These are phyloP conservation scores for Entomophthora muscae DNA, from an alignment of 371 early-diverging fungal species.

Conservation along the genomic window DNA sequence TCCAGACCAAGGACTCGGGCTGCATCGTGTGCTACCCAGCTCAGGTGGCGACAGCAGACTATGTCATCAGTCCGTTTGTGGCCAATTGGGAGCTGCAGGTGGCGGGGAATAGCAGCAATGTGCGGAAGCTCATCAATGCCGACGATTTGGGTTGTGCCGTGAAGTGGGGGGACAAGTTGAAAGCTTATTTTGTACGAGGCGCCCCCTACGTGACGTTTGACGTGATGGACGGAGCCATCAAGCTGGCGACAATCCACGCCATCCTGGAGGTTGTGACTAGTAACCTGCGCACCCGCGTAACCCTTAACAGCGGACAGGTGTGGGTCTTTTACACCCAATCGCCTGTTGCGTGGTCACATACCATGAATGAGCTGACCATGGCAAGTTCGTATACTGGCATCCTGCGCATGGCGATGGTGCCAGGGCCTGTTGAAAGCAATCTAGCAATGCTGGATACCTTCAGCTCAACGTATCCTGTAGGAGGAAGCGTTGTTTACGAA, in stretches of 20 bases:
- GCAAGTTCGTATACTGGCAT: conserved; percentile 5
- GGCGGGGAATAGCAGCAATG: no score
- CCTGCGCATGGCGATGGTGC: conserved; percentile 8
- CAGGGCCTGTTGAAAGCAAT: conserved; percentile 7
- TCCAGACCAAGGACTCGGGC: conserved; percentile 12
- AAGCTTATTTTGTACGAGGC: conserved; percentile 19
- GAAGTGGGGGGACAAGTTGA: not conserved
- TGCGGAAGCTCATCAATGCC: conserved; percentile 3
- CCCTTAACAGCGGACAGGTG: conserved; percentile 15
- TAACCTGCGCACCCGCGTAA: conserved; percentile 3
- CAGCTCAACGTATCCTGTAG: conserved; percentile 16
- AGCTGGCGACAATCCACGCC: conserved; percentile 17
- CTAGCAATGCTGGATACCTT: conserved; percentile 11
- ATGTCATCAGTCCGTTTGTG: conserved; percentile 11
- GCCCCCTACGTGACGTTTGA: conserved; percentile 17
- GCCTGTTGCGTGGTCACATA: not conserved
- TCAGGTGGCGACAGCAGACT: conserved; percentile 6
- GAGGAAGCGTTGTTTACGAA: conserved; percentile 12
- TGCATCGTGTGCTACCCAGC: conserved; percentile 9
- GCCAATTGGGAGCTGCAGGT: conserved; percentile 7
- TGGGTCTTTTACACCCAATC: conserved; percentile 15
- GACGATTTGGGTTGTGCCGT: conserved; percentile 14
- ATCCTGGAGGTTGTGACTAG: conserved; percentile 14
- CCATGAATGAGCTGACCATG: not conserved
- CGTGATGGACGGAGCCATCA: conserved; percentile 10